Evolutionary conservation across 129 eudicot genomes (phyloP), one percentile per base, ranked within the genome.

Genomic region (Flaveria ramosissima): DNA sequence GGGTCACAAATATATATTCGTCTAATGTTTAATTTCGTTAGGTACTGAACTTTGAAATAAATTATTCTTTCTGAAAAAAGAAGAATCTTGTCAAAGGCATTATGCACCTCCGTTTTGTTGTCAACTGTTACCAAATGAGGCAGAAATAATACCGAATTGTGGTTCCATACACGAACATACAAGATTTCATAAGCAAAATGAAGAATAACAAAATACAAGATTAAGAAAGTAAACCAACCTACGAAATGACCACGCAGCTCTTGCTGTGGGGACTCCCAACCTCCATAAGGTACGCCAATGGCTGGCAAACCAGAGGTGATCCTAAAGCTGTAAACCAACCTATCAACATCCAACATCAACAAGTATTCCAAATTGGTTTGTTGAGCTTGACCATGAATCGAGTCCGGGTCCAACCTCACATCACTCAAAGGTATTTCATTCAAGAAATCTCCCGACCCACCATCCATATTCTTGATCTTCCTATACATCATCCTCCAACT

Each of bases 181-280:
- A 51, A 43, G 48, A 43, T 43, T 43, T 43, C 48, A 5, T n/a
- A 51, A 75, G 23, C 7, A 43, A 23, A 21, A 50, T 65, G 11
- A 42, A 21, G 27, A 66, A 41, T 42, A 53, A 68, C 69, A 70
- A 57, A 45, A 70, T 65, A 43, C 57, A 60, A 50, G 12, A 53
- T 13, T 36, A 9, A 56, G 55, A 9, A 71, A 71, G n/a, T 1
- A 59, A 82, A 85, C 95, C 26, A 48, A 89, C 98, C 98, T 30
- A 93, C 97, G 70, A 91, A 93, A 85, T 93, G 98, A 26, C 98
- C 96, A 12, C 96, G 97, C 66, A 93, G 90, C 82, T 93, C 96
- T 14, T 50, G 16, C 27, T 60, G 1, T 2, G 85, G 84, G 9
- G 60, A 76, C 85, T 93, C 97, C 97, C 97, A 93, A 19, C 98